Evolutionary conservation across 2,329 filamentous ascomycete species (phyloP), one percentile per base, ranked within the genome.

Genomic region (Colletotrichum sp.): DNA sequence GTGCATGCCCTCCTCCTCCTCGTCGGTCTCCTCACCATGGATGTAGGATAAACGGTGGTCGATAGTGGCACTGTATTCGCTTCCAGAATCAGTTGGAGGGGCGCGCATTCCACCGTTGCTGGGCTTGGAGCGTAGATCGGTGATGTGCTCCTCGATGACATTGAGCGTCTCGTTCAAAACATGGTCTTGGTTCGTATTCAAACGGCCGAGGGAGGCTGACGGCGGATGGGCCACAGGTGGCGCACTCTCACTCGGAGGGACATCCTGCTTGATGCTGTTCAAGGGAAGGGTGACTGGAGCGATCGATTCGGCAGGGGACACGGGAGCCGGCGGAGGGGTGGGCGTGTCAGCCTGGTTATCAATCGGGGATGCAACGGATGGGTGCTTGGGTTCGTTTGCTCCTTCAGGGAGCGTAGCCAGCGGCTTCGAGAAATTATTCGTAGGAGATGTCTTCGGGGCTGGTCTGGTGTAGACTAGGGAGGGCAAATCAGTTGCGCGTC

Each of bases 121-220:
- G 7, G 88, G 86, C 8, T 90, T 86, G 21, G 90, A 90, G 77
- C 90, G 88, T 78, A 99, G 91, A 83, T 98, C 94, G 57, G 95
- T 98, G 80, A 99, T 98, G 82, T 98, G 96, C 85, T 99, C 96
- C 83, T 99, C 94, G 80, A 99, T 99, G 74, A 99, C 96, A 81
- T 96, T 98, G 67, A 99, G 87, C 1, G 96, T 98, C 83, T 99
- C 96, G 82, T 96, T 96, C 88, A 99, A 94, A 66, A 98, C 96
- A 13, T 95, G 94, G 67, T 91, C 87, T 79, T 92, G 87, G 76
- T 87, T 87, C 72, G 87, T 85, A 72, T 83, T 84, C 65, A 91
- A 82, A 63, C 86, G 84, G 67, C 82, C 80, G 16, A 85, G 74
- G 80, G 77, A 67, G 28, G 26, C 66, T 12, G 57, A 58, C 26